Evolutionary conservation across 1,139 yeast species (phyloP), one percentile per base, ranked within the genome.

Genomic region (Zygosaccharomyces sapae): DNA sequence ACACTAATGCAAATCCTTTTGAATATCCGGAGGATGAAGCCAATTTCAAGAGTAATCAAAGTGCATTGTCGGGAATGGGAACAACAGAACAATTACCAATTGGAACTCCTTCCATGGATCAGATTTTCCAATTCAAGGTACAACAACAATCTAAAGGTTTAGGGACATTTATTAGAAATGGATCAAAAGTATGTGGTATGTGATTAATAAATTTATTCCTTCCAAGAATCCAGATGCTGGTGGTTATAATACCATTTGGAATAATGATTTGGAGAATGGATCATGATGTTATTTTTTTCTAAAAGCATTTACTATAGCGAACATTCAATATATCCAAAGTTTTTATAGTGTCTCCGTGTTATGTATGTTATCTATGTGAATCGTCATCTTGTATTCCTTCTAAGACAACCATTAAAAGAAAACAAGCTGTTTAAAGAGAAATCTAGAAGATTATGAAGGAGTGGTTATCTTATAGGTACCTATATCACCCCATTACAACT

Each of bases 1-100:
- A 46, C 9, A 38, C 66, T 1, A 59, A 63, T 3, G 70, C 73
- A 0, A 68, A 70, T 5, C 41, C 64, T 6, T 70, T 70, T 6
- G 62, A 73, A 19, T 10, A 38, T 9, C 38, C 40, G 5, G 35
- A 34, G n/a, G 38, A 42, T 25, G 52, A 38, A 24, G 43, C 48
- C 24, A 41, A 41, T 38, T 42, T 45, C n/a, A 44, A 51, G 33
- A 51, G 52, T 27, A 49, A 46, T 33, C 55, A 53, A 38, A 53
- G 56, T 39, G 33, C 49, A 29, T 44, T 42, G 36, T 53, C 56
- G 12, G 41, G 48, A 25, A 43, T 41, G 10, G 48, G 49, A 8
- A 45, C 47, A 12, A 42, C 45, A 10, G 49, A 43, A 29, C n/a
- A 37, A 22, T 24, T 42, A 27, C 41, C 48, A n/a, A 45, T 56